Evolutionary conservation across 2,329 filamentous ascomycete genomes (phyloP).

Genomic region (Colletotrichum theobromicola): DNA sequence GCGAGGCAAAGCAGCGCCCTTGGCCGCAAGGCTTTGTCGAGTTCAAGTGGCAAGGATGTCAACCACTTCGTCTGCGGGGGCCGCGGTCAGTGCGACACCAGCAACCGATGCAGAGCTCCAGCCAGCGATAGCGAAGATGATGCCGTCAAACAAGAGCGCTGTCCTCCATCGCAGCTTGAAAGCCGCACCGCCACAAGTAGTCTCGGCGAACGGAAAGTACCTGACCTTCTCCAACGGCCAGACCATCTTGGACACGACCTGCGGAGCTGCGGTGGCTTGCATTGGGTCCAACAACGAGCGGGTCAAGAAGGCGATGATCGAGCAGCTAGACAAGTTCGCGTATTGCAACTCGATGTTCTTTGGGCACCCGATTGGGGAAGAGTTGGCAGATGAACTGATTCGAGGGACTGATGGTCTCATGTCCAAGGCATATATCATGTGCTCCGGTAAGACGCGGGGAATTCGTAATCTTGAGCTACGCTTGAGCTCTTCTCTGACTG

Average conservation of each 20-base stretch:
- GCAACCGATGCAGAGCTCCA: neutral
- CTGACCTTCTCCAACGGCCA: slow-evolving; percentile 23
- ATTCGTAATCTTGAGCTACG: neutral
- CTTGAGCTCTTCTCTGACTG: neutral
- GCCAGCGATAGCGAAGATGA: neutral
- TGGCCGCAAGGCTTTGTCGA: neutral
- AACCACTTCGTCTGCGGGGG: neutral
- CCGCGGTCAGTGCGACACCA: neutral
- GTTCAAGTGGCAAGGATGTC: neutral
- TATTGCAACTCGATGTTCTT: slow-evolving; percentile 42
- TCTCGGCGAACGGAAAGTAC: slow-evolving; percentile 18
- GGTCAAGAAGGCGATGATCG: slow-evolving; percentile 62
- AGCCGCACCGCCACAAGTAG: slow-evolving; percentile 3
- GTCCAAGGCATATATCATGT: slow-evolving; percentile 42
- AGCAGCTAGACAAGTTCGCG: slow-evolving; percentile 62
- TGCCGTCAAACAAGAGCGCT: neutral
- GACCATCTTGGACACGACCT: slow-evolving; percentile 71
- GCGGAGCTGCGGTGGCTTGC: slow-evolving; percentile 75
- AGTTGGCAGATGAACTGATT: slow-evolving; percentile 39
- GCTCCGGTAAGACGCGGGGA: neutral
- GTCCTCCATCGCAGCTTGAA: slow-evolving; percentile 22
- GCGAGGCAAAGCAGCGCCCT: neutral
- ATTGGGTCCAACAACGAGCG: slow-evolving; percentile 70
- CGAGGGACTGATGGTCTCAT: slow-evolving; percentile 40
- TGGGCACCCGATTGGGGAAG: slow-evolving; percentile 57